Evolutionary conservation across 768 basidiomycete genomes (phyloP).

Genomic region (Auricularia sp.): DNA sequence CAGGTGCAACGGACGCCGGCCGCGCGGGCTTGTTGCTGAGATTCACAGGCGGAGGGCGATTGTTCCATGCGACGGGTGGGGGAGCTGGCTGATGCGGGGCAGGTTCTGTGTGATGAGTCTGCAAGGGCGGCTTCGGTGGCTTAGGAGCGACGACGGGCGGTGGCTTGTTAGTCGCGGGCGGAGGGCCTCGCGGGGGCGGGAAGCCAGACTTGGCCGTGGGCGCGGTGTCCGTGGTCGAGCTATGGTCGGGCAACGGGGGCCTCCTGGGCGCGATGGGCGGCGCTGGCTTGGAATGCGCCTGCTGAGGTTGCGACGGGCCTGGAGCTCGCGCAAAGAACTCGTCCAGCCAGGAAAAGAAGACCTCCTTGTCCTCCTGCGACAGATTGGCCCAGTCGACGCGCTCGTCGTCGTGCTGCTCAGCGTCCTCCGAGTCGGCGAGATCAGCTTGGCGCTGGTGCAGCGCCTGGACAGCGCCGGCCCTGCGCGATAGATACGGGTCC

Average conservation of each 20-base stretch:
- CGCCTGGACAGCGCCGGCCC: background rate
- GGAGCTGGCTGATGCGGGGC: background rate
- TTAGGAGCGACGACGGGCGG: background rate
- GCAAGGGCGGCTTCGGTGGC: background rate
- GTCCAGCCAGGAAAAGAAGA: constrained; percentile 71
- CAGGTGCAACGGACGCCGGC: background rate
- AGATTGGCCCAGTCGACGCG: constrained; percentile 63
- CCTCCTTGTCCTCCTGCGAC: constrained; percentile 54
- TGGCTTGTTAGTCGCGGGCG: background rate
- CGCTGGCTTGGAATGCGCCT: background rate
- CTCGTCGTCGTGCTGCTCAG: constrained; percentile 6
- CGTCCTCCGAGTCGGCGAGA: background rate
- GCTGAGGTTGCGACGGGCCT: background rate
- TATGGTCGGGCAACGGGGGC: background rate
- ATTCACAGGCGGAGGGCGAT: background rate
- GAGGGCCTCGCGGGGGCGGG: background rate
- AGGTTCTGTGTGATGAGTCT: background rate
- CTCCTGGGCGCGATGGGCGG: background rate
- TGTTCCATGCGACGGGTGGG: background rate
- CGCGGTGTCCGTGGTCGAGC: background rate
- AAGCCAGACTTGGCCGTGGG: background rate
- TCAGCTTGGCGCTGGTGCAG: background rate
- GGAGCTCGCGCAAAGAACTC: constrained; percentile 50
- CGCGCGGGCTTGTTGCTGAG: background rate
- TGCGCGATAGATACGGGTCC: background rate